Base-by-base conservation (phyloP, 257 asterid species). In the Orobanche coerulescens region DNA sequence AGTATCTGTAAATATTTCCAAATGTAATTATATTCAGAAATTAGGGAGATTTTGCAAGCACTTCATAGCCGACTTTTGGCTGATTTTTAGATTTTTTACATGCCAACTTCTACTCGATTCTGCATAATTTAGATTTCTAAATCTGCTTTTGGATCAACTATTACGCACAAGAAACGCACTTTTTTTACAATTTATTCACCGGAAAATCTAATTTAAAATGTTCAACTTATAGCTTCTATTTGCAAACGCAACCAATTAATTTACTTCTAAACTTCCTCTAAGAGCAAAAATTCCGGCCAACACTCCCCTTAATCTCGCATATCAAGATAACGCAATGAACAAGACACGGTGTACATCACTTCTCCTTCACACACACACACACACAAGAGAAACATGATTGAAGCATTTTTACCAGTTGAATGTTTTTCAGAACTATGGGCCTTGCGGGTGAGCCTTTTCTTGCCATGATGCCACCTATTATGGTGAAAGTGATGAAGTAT, bases 401-500 rank as follows among this genome's bases (percentile, higher is more conserved):
- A 6, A 30, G 2, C 16, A 10, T 19, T 0, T 58, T 26, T 55
- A 80, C 86, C 83, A 5, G 58, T 6, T 9, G 76, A 24, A 6
- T 53, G 76, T 64, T 78, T 79, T 13, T 49, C 71, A 4, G 70
- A 15, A 5, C 54, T 59, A 25, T 68, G 75, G 61, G 74, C 73
- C 57, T 34, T 76, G 57, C 63, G 73, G 1, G 95, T 78, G 49
- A 90, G 82, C 42, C 64, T 69, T 71, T 78, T 90, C 80, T 72
- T 77, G 69, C 73, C 92, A 28, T 68, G 58, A 59, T 72, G 69
- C 78, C 91, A 78, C 6, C 71, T 58, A 28, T 60, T 80, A 20
- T 75, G 76, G 55, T 79, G 84, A 36, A 91, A 56, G 72, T 73
- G 90, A 65, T 87, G 87, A 50, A 90, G 67, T 14, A 87, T 46